Evolutionary conservation across 2,329 filamentous ascomycete species (phyloP).

Genomic region (Neodidymelliopsis sp.): DNA sequence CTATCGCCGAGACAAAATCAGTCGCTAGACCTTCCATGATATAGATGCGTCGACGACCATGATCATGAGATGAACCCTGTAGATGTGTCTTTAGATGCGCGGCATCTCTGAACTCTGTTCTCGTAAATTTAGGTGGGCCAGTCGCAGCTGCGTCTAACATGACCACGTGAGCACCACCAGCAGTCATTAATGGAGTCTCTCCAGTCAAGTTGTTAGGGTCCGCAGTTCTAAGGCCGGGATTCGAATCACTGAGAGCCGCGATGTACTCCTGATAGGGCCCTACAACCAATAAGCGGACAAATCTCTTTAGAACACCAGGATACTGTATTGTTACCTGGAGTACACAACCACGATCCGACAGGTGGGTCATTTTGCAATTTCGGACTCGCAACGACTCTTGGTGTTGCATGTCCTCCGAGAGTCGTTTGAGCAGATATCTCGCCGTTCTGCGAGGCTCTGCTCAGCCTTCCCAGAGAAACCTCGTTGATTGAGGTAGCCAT

Average conservation of each 20-base stretch:
- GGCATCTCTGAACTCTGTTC: slow-evolving; percentile 22
- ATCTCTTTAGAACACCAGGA: neutral
- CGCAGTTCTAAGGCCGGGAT: slow-evolving; percentile 38
- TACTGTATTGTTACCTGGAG: slow-evolving; percentile 26
- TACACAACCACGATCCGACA: slow-evolving; percentile 40
- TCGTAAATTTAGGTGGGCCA: slow-evolving; percentile 24
- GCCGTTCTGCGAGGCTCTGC: slow-evolving; percentile 1
- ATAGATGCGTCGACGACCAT: slow-evolving; percentile 36
- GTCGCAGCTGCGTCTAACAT: slow-evolving; percentile 31
- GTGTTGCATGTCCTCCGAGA: slow-evolving; percentile 2
- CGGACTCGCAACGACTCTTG: slow-evolving; percentile 4
- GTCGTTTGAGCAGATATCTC: slow-evolving; percentile 2
- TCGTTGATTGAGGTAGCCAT: slow-evolving; percentile 13
- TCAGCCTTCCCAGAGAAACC: slow-evolving; percentile 9
- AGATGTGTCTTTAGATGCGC: slow-evolving; percentile 31
- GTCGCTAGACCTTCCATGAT: slow-evolving; percentile 44
- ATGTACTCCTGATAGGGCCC: slow-evolving; percentile 42
- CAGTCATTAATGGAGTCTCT: slow-evolving; percentile 20
- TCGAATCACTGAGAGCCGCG: slow-evolving; percentile 35
- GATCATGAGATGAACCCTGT: slow-evolving; percentile 5
- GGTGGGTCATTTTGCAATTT: neutral
- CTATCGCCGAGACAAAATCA: slow-evolving; percentile 39
- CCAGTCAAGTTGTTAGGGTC: slow-evolving; percentile 40
- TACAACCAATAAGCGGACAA: slow-evolving; percentile 21
- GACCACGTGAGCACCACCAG: slow-evolving; percentile 34